Percentiles rank a stretch among this genome's conserved stretches.
Conservation (phyloP, 2,329 filamentous ascomycete species). For the Botrytis fabae region DNA sequence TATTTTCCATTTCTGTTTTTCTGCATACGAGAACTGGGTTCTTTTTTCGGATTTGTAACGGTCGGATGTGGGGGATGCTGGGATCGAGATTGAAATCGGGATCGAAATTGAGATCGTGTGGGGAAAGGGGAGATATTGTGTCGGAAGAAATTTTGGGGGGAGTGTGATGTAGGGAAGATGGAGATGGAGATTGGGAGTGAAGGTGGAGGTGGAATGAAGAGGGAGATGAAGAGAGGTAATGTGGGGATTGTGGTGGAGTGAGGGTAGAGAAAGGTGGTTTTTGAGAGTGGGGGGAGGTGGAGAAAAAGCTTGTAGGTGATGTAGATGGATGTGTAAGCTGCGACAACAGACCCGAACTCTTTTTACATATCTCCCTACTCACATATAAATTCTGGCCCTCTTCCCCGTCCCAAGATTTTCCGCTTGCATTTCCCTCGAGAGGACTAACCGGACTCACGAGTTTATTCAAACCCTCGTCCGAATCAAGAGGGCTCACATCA, state of each 20-base stretch:
- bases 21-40: neutral
- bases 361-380: neutral
- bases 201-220: neutral
- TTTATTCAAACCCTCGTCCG: neutral
- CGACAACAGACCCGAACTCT: neutral
- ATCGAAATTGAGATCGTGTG: neutral
- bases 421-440: neutral
- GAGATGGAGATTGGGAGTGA: neutral
- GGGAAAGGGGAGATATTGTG: rapidly evolving
- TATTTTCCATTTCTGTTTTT: no score
- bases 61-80: neutral
- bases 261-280: no score
- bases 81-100: neutral
- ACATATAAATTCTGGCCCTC: neutral
- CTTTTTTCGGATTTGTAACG: neutral
- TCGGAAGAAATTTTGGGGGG: no score
- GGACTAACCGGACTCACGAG: neutral
- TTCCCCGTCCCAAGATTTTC: neutral
- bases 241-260: neutral
- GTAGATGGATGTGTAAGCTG: neutral
- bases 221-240: neutral
- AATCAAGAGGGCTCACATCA: neutral
- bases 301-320: neutral
- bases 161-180: neutral
- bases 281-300: neutral